Conservation (phyloP, 179 eudicot genomes). For the Beta macrorhiza region DNA sequence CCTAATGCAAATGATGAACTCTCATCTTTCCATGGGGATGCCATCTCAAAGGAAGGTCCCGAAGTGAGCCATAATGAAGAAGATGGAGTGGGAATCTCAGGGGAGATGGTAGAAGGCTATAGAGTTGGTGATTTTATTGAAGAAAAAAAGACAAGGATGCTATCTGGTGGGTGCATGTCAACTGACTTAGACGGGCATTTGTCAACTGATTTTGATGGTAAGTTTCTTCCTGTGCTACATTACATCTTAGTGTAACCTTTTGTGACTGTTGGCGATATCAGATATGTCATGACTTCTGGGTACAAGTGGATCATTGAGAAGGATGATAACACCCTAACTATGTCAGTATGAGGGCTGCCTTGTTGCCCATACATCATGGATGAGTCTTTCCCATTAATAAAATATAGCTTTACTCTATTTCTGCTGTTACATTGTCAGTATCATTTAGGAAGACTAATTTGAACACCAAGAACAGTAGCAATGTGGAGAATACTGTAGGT, state of each 20-base stretch:
- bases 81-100: slow-evolving; percentile 13
- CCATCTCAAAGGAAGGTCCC: slow-evolving; percentile 11
- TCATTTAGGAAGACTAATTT: not conserved
- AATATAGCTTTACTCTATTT: not conserved
- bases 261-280: not conserved
- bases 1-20: slow-evolving; percentile 23
- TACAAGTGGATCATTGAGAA: not conserved
- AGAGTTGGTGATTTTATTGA: not conserved
- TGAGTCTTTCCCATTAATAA: not conserved
- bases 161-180: not conserved
- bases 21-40: slow-evolving; percentile 13
- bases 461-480: not conserved
- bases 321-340: not conserved
- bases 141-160: slow-evolving; percentile 3
- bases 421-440: slow-evolving; percentile 13
- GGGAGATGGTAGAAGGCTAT: slow-evolving; percentile 13
- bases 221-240: not conserved
- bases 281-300: not conserved
- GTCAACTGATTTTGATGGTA: slow-evolving; percentile 14
- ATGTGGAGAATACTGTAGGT: slow-evolving; percentile 10
- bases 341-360: not conserved
- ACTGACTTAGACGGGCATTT: not conserved
- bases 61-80: slow-evolving; percentile 19
- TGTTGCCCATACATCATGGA: not conserved
- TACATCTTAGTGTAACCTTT: not conserved